These are phyloP conservation scores for Penicillium sp. DNA, from an alignment of 2,329 filamentous ascomycete species.

Conservation along the genomic window DNA sequence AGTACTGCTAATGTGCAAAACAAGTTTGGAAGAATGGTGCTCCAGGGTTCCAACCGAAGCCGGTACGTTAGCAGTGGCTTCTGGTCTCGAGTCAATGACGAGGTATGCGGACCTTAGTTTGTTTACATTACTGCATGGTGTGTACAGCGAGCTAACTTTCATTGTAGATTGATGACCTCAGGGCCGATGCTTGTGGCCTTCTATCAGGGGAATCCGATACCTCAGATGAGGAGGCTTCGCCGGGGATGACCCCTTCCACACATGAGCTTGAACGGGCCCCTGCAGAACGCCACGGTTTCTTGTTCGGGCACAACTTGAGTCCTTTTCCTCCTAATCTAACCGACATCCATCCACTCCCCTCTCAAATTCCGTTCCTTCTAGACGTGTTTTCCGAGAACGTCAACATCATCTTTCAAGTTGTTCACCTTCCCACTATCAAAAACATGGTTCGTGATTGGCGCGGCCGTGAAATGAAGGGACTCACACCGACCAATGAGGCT, in stretches of 20 bases:
- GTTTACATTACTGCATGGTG: constrained; percentile 4
- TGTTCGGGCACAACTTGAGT: constrained; percentile 47
- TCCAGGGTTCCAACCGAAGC: constrained; percentile 43
- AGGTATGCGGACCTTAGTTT: constrained; percentile 38
- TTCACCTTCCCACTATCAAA: constrained; percentile 31
- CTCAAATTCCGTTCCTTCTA: constrained; percentile 54
- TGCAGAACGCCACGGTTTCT: constrained; percentile 49
- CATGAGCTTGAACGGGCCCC: constrained; percentile 44
- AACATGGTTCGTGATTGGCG: constrained; percentile 34
- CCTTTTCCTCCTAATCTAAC: constrained; percentile 30
- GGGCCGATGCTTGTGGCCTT: constrained; percentile 25
- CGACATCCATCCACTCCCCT: constrained; percentile 52
- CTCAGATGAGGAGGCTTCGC: constrained; percentile 32
- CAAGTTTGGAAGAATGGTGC: constrained; percentile 49
- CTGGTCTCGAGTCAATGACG: constrained; percentile 56
- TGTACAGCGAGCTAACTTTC: background rate
- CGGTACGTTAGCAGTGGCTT: constrained; percentile 54
- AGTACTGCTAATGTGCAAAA: constrained; percentile 30
- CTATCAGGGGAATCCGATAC: constrained; percentile 33
- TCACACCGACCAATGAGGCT: constrained; percentile 49
- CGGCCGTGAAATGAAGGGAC: constrained; percentile 23
- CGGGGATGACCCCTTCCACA: constrained; percentile 23
- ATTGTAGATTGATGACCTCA: constrained; percentile 17
- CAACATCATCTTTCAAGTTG: constrained; percentile 37
- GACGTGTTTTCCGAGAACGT: constrained; percentile 53